Evolutionary conservation across 148 eudicot genomes (phyloP).

Genomic region (Cornus florida): DNA sequence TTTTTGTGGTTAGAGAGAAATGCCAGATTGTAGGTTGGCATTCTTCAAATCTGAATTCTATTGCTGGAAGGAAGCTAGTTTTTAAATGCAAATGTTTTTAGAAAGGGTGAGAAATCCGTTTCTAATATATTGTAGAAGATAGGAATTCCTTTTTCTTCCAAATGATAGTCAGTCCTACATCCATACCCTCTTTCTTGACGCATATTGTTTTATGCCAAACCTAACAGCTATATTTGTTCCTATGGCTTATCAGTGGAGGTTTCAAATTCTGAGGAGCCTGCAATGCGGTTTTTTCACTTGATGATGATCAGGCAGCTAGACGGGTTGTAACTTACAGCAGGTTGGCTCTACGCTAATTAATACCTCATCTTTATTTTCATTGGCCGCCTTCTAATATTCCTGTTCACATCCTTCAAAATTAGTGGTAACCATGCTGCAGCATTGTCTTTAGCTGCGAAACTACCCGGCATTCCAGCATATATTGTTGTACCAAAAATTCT

Average conservation of each 20-base stretch:
- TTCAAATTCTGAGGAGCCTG: too few relatives aligned
- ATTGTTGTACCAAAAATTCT: too few relatives aligned
- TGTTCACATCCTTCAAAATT: constrained; percentile 20
- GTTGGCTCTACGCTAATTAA: constrained; percentile 31
- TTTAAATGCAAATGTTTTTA: constrained; percentile 99
- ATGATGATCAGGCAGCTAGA: too few relatives aligned
- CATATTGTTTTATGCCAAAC: too few relatives aligned
- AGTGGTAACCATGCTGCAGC: constrained; percentile 99
- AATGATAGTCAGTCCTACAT: not conserved
- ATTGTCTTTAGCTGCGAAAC: constrained; percentile 84
- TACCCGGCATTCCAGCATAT: too few relatives aligned
- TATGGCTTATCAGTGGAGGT: too few relatives aligned
- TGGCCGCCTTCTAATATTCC: constrained; percentile 2
- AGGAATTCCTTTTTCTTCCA: not conserved
- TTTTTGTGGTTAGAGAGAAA: constrained; percentile 68
- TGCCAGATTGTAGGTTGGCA: too few relatives aligned
- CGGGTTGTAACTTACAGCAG: constrained; percentile 99
- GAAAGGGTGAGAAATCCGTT: constrained; percentile 66
- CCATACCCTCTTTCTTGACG: too few relatives aligned
- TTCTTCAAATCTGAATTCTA: constrained; percentile 56
- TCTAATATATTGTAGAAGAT: not conserved
- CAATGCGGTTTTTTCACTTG: too few relatives aligned
- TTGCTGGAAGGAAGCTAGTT: constrained; percentile 70
- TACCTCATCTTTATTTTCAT: not conserved
- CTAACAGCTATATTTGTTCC: too few relatives aligned